Evolutionary conservation across 202 grass and related monocot species (phyloP).

Genomic region (Cymbopogon flexuosus): DNA sequence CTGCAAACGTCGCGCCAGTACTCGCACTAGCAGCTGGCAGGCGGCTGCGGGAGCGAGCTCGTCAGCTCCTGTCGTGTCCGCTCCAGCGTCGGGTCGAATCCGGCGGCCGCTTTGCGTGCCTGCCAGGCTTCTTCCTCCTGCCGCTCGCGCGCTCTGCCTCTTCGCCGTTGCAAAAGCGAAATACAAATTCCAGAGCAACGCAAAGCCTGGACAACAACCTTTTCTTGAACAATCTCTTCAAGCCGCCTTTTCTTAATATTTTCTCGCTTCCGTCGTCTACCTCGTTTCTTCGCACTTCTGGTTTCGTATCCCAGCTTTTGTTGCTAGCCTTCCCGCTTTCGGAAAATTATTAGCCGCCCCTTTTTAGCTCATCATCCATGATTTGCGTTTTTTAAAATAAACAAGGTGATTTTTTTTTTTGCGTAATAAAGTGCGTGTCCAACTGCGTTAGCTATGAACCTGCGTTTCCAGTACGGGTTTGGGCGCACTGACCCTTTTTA

Average conservation of each 20-base stretch:
- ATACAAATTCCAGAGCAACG: background rate
- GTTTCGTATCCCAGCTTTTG: background rate
- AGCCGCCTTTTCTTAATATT: background rate
- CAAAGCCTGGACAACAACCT: too few relatives aligned
- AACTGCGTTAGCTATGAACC: background rate
- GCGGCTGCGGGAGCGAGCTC: background rate
- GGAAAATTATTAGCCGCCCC: background rate
- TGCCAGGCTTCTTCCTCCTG: background rate
- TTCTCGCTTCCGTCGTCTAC: background rate
- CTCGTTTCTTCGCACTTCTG: background rate
- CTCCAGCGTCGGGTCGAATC: background rate
- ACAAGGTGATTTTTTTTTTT: background rate
- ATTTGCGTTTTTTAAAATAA: background rate
- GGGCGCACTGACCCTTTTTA: background rate
- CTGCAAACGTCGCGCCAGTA: background rate
- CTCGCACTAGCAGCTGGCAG: too few relatives aligned
- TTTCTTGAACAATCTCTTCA: too few relatives aligned
- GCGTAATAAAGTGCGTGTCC: background rate
- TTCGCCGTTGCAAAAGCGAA: slow-evolving; percentile 4
- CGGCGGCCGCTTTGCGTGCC: slow-evolving; percentile 24
- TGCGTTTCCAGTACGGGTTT: background rate
- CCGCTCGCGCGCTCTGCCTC: background rate
- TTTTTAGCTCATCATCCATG: background rate
- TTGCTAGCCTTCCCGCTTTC: background rate
- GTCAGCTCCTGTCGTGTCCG: background rate